Base-by-base conservation (phyloP, 345 rosid genomes). In the Schrenkiella parvula region DNA sequence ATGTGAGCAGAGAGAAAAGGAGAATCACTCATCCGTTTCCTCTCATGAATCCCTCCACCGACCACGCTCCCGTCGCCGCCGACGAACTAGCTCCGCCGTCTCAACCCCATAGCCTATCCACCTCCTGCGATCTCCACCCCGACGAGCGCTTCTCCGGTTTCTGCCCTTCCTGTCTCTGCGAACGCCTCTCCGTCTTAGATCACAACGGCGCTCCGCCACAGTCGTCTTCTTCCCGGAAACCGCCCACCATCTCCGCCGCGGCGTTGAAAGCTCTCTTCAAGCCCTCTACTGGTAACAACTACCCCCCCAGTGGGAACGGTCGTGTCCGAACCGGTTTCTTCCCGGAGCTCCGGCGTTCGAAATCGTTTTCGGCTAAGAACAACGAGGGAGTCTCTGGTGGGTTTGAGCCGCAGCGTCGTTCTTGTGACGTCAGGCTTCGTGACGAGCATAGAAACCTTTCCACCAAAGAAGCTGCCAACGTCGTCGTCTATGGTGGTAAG, bases 141-240 rank as follows among this genome's bases (percentile, higher is more conserved):
- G 89, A 90, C 19, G 97, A 92, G 72, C 82, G 79, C 1, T 95
- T 88, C 85, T 88, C 97, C 44, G 91, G 95, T 31, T 95, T 95
- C 77, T 95, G 99, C 61, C 97, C 99, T 70, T 84, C 88, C 35
- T 95, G 98, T 84, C 98, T 95, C 84, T 95, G 92, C 80, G 98
- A 95, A 68, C 98, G 99, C 6, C 98, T 95, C 69, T 78, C 92
- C 48, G 83, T 82, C 42, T 80, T 95, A 77, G 95, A 95, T 51
- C 88, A 74, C 64, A 73, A 64, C 65, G 71, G 84, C 50, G 71
- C 55, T 70, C 82, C 68, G 32, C 85, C 51, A 6, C 79, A 2
- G 31, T 70, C 32, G 42, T 91, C 39, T 6, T 68, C 80, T 35
- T 64, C 72, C 51, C 82, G 87, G 43, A 84, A 84, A 72, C 83